Base-by-base conservation (phyloP, 345 rosid species). In the Melaleuca quinquenervia region DNA sequence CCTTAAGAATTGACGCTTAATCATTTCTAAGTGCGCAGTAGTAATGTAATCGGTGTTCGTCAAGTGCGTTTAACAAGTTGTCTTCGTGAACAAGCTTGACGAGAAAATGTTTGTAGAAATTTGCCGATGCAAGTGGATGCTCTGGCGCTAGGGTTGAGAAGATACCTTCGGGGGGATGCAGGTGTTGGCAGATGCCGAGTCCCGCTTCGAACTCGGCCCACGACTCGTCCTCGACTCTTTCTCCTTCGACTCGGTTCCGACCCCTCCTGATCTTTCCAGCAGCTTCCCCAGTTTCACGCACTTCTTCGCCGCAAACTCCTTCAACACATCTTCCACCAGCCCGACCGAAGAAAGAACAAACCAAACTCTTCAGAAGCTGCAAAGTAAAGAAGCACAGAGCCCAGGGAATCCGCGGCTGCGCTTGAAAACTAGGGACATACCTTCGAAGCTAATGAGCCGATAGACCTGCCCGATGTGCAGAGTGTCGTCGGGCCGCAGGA, bases 371-470 rank as follows among this genome's bases (percentile, higher is more conserved):
- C n/a, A 50, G 1, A 49, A 70, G 16, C 50, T 18, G 56, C 29
- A 21, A 45, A 50, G 15, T 26, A 12, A 54, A 21, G 18, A 36
- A 70, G 9, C 26, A 36, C 8, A 36, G 41, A 36, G 80, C 80
- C 80, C 0, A 9, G 48, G 18, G 26, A 70, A 18, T 32, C 48
- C 78, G 78, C 12, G 14, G 6, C 48, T 21, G 1, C 41, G 75
- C 75, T 21, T 14, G 18, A 29, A 29, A 62, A 3, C 75, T 62
- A 7, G 45, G 21, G 18, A 15, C 7, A 13, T 84, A 88, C 98
- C 99, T 93, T 96, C 94, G 83, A 95, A 96, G 90, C 96, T 95
- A 75, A 96, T 87, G 76, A 95, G 98, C 60, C 96, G 91, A 52
- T 96, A 96, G 55, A 92, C 95, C 6, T 91, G 93, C 36, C 99